A percentile compares a stretch with the other conserved stretches of the same genome.
These are phyloP conservation scores for Maudiozyma humilis DNA, from an alignment of 1,139 yeast genomes.

Conservation along the genomic window DNA sequence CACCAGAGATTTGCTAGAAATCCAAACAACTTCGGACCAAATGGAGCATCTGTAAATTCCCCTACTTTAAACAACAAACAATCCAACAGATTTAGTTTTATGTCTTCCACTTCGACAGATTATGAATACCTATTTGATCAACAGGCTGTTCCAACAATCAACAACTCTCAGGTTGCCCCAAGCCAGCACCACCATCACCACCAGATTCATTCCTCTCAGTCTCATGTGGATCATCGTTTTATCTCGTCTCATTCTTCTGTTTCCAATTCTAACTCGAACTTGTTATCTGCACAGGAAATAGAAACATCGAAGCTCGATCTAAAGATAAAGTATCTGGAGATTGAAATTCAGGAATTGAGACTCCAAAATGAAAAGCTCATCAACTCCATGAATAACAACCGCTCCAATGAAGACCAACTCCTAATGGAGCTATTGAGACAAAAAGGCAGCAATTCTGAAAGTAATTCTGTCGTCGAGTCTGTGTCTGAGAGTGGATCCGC, in stretches of 20 bases:
- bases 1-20: background rate
- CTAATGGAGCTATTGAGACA: slow-evolving; percentile 7
- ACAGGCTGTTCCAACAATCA: background rate
- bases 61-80: slow-evolving; percentile 12
- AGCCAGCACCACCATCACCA: slow-evolving; percentile 8
- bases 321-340: slow-evolving; percentile 28
- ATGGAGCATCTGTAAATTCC: background rate
- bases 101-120: slow-evolving; percentile 28
- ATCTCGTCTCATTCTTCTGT: slow-evolving; percentile 5
- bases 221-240: background rate
- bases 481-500: background rate
- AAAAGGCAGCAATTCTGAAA: slow-evolving; percentile 9
- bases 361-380: slow-evolving; percentile 30
- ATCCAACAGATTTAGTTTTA: slow-evolving; percentile 27
- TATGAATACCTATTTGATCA: slow-evolving; percentile 18
- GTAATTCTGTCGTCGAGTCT: slow-evolving; percentile 2
- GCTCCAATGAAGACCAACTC: slow-evolving; percentile 23
- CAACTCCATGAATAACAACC: slow-evolving; percentile 25
- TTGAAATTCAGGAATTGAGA: slow-evolving; percentile 29
- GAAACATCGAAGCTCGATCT: slow-evolving; percentile 19
- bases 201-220: background rate
- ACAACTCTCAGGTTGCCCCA: slow-evolving; percentile 8
- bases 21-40: slow-evolving; percentile 1
- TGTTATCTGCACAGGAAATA: slow-evolving; percentile 4
- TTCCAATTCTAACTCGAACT: slow-evolving; percentile 4